Conservation (phyloP, 1,284 basidiomycete genomes). For the Hypsizygus ulmarius region DNA sequence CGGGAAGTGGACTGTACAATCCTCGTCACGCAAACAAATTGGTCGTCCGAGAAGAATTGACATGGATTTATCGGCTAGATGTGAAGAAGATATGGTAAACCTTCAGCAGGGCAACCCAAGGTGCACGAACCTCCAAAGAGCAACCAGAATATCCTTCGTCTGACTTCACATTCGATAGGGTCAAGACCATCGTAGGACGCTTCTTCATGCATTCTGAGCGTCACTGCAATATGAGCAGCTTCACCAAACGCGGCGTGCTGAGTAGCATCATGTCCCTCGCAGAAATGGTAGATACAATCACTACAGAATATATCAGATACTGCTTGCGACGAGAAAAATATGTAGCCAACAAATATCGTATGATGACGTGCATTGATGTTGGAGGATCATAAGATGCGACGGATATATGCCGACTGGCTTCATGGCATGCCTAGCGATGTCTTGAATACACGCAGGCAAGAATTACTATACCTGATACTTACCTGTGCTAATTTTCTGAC, state of each 20-base stretch:
- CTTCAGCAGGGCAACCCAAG: neutral
- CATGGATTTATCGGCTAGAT: constrained; percentile 84
- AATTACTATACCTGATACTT: constrained; percentile 12
- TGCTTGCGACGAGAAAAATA: neutral
- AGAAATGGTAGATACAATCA: constrained; percentile 81
- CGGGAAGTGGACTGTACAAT: constrained; percentile 83
- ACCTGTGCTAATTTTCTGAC: constrained; percentile 72
- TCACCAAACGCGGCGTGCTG: constrained; percentile 83
- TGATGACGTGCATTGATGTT: constrained; percentile 75
- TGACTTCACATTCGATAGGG: constrained; percentile 81
- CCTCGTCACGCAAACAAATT: constrained; percentile 80
- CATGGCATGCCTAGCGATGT: constrained; percentile 58
- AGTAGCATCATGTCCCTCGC: constrained; percentile 84
- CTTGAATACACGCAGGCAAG: constrained; percentile 5
- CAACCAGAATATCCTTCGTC: constrained; percentile 82
- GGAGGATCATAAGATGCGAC: constrained; percentile 80
- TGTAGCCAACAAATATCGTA: constrained; percentile 74
- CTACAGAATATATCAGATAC: constrained; percentile 35
- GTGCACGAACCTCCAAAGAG: constrained; percentile 68
- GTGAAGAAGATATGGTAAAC: constrained; percentile 7
- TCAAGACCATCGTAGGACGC: constrained; percentile 75
- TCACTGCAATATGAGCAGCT: constrained; percentile 77
- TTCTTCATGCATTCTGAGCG: constrained; percentile 82
- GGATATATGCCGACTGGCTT: constrained; percentile 77
- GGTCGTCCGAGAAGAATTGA: constrained; percentile 77